Evolutionary conservation across 1,284 basidiomycete species (phyloP).

Genomic region (Schizophyllum amplum): DNA sequence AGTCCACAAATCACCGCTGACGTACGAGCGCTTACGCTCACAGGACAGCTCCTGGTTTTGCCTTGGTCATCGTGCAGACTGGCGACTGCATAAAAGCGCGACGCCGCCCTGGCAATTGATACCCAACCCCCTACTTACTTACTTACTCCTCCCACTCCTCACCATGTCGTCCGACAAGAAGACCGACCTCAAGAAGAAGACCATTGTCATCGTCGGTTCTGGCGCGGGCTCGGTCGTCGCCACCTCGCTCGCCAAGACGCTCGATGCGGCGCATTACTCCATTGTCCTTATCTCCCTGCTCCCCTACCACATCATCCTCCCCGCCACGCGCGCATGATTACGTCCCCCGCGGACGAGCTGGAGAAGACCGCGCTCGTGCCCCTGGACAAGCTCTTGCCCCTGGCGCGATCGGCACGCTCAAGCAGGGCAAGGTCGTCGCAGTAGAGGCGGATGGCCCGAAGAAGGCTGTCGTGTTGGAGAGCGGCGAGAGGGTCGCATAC

Average conservation of each 20-base stretch:
- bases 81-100: neutral
- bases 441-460: conserved; percentile 29
- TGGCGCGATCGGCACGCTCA: conserved; percentile 31
- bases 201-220: conserved; percentile 33
- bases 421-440: conserved; percentile 34
- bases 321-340: conserved; percentile 21
- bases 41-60: neutral
- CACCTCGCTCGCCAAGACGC: conserved; percentile 24
- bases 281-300: conserved; percentile 33
- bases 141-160: neutral
- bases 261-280: conserved; percentile 25
- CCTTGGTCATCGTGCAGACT: neutral
- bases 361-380: conserved; percentile 30
- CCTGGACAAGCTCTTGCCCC: conserved; percentile 39
- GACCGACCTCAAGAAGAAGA: conserved; percentile 4
- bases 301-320: conserved; percentile 28
- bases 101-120: neutral
- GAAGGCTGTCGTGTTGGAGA: conserved; percentile 36
- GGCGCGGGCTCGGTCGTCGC: conserved; percentile 30
- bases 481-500: conserved; percentile 41
- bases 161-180: conserved; percentile 4
- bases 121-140: neutral
- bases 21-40: neutral
- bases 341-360: conserved; percentile 24
- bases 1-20: neutral